Conservation (phyloP, 495 filamentous ascomycete species). For the Amniculicola lignicola region DNA sequence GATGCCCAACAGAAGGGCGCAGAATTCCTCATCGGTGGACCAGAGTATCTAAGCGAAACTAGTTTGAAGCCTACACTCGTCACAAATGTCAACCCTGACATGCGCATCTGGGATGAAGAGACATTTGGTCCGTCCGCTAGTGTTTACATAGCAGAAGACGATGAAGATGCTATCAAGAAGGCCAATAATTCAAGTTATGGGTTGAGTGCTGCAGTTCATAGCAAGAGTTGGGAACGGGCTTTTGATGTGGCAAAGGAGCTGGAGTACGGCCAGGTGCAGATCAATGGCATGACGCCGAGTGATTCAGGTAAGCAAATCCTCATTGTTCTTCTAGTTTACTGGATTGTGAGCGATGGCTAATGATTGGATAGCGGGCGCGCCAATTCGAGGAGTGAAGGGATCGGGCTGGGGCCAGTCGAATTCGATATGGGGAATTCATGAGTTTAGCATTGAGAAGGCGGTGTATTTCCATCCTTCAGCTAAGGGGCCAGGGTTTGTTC, state of each 20-base stretch:
- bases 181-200: conserved; percentile 46
- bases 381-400: conserved; percentile 81
- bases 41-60: conserved; percentile 44
- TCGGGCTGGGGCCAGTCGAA: conserved; percentile 74
- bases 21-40: conserved; percentile 57
- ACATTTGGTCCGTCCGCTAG: conserved; percentile 76
- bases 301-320: conserved; percentile 39
- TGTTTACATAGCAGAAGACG: conserved; percentile 50
- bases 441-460: conserved; percentile 82
- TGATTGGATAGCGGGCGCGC: conserved; percentile 73
- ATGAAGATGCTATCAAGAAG: conserved; percentile 36
- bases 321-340: conserved; percentile 58
- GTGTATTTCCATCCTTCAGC: conserved; percentile 65
- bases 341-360: conserved; percentile 68
- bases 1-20: conserved; percentile 70
- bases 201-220: conserved; percentile 41
- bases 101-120: conserved; percentile 79
- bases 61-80: conserved; percentile 70
- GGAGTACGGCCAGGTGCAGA: conserved; percentile 37
- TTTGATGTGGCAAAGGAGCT: conserved; percentile 39
- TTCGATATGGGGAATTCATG: conserved; percentile 53
- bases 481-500: too few relatives aligned
- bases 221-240: conserved; percentile 36
- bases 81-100: conserved; percentile 62
- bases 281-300: conserved; percentile 13